Percentiles rank a stretch among this genome's conserved stretches.
Evolutionary conservation across 345 rosid genomes (phyloP).

Genomic region (Melaleuca alternifolia): DNA sequence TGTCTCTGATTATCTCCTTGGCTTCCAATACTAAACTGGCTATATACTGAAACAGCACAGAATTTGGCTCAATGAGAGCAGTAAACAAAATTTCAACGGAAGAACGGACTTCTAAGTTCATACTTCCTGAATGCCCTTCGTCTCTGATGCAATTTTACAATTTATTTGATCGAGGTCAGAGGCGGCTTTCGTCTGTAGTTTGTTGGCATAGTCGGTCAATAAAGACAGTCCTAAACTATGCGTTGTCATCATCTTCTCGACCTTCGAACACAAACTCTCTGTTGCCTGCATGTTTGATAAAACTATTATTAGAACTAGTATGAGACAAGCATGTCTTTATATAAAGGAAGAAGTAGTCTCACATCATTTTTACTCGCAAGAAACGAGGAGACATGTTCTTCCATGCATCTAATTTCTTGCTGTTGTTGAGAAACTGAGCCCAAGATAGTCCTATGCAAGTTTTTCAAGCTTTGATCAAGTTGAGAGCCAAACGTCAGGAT

Average conservation of each 20-base stretch:
- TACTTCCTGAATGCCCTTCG: constrained; percentile 47
- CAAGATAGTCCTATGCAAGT: constrained; percentile 53
- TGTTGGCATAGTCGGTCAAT: constrained; percentile 44
- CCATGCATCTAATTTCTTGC: constrained; percentile 69
- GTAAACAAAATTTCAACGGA: not conserved
- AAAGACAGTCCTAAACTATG: constrained; percentile 38
- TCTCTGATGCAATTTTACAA: constrained; percentile 32
- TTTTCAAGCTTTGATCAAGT: constrained; percentile 66
- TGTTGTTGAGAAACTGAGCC: constrained; percentile 84
- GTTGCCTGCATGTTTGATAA: constrained; percentile 42
- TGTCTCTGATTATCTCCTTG: constrained; percentile 33
- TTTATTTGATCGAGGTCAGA: constrained; percentile 42
- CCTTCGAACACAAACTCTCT: constrained; percentile 39
- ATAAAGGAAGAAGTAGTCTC: constrained; percentile 9
- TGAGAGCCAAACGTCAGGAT: constrained; percentile 81
- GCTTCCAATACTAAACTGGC: constrained; percentile 39
- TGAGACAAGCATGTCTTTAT: not conserved
- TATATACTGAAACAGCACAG: constrained; percentile 39
- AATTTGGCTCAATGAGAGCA: not conserved
- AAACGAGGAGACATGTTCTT: constrained; percentile 53
- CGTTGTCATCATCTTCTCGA: constrained; percentile 42
- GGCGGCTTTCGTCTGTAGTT: constrained; percentile 37
- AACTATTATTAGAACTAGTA: not conserved
- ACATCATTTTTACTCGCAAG: constrained; percentile 79
- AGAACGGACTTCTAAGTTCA: constrained; percentile 1